Evolutionary conservation across 2,329 filamentous ascomycete genomes (phyloP).

Genomic region (Septoria linicola): DNA sequence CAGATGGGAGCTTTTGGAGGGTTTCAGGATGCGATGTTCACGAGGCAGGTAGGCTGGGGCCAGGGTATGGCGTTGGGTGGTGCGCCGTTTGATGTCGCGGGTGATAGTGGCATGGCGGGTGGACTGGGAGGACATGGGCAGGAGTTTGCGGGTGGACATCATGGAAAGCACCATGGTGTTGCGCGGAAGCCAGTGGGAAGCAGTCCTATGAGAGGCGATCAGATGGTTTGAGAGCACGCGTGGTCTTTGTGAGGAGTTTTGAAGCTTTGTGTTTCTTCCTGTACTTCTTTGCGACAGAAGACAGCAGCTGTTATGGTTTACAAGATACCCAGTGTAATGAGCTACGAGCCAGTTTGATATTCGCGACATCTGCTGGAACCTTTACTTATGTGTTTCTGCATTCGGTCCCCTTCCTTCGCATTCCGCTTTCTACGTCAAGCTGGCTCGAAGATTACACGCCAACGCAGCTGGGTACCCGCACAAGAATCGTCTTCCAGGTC

Average conservation of each 20-base stretch:
- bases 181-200: slow-evolving; percentile 3
- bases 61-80: neutral
- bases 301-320: neutral
- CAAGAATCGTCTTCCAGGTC: too few species aligned
- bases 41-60: slow-evolving; percentile 11
- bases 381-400: too few species aligned
- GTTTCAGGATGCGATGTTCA: slow-evolving; percentile 8
- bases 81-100: slow-evolving; percentile 9
- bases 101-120: neutral
- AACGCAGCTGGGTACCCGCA: too few species aligned
- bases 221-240: slow-evolving; percentile 5
- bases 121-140: neutral
- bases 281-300: too few species aligned
- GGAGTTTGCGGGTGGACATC: too few species aligned
- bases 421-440: too few species aligned
- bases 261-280: too few species aligned
- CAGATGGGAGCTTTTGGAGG: slow-evolving; percentile 2
- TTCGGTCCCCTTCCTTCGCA: too few species aligned
- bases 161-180: neutral
- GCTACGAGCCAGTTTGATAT: too few species aligned
- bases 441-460: too few species aligned
- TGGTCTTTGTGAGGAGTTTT: too few species aligned
- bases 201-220: slow-evolving; percentile 2
- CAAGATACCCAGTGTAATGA: neutral
- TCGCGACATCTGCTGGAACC: too few species aligned